Conservation (phyloP, 1,139 yeast species). For the Taiozyma onychis region DNA sequence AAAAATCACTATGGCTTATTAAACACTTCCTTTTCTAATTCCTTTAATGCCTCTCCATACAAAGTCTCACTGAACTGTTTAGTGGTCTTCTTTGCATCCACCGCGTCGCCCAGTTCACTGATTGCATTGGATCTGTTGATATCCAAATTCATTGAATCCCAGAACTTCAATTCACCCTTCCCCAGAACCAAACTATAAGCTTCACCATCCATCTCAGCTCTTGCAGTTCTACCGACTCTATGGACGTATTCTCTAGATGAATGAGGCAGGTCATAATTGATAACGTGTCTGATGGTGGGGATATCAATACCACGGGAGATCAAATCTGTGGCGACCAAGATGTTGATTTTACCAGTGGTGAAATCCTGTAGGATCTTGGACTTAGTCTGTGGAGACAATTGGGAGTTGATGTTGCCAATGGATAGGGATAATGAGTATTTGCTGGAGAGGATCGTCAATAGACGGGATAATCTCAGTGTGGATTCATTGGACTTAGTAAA, state of each 20-base stretch:
- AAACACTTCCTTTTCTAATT: conserved; percentile 38
- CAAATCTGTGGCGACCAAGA: conserved; percentile 84
- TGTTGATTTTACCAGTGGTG: conserved; percentile 39
- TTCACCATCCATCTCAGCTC: conserved; percentile 76
- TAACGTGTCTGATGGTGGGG: conserved; percentile 60
- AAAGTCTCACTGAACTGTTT: conserved; percentile 18
- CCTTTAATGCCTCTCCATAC: conserved; percentile 40
- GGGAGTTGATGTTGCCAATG: conserved; percentile 32
- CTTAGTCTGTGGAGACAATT: conserved; percentile 37
- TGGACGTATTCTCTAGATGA: conserved; percentile 91
- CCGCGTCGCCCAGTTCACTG: conserved; percentile 9
- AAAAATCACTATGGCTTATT: conserved; percentile 3
- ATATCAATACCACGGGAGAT: conserved; percentile 94
- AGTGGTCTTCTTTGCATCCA: conserved; percentile 7
- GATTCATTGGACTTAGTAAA: conserved; percentile 88
- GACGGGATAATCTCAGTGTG: conserved; percentile 64
- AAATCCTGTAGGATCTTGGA: conserved; percentile 51
- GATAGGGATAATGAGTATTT: conserved; percentile 21
- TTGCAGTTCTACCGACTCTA: conserved; percentile 93
- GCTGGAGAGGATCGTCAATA: conserved; percentile 44
- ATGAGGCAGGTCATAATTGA: conserved; percentile 87
- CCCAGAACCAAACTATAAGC: conserved; percentile 72
- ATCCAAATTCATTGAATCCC: conserved; percentile 48
- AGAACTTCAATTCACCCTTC: conserved; percentile 61
- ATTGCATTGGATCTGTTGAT: conserved; percentile 26